Evolutionary conservation across 345 rosid species (phyloP).

Genomic region (Anacardium occidentale): DNA sequence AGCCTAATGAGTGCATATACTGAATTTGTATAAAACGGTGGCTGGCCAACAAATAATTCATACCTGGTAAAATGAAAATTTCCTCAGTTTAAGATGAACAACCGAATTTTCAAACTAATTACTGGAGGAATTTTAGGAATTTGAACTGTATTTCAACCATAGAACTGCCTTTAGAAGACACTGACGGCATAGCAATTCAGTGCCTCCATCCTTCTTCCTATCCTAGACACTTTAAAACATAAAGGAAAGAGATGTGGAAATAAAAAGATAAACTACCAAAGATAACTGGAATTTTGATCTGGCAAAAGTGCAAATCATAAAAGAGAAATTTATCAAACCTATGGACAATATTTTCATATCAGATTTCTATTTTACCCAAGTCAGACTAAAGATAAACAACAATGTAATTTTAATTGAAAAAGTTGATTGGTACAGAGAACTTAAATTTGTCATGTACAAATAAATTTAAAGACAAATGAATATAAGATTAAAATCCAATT

Average conservation of each 20-base stretch:
- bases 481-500: neutral
- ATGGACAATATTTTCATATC: too few species aligned
- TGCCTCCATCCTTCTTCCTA: too few species aligned
- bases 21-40: constrained; percentile 97
- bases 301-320: neutral
- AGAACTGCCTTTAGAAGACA: too few species aligned
- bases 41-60: constrained; percentile 94
- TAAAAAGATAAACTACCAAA: too few species aligned
- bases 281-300: too few species aligned
- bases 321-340: neutral
- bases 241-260: too few species aligned
- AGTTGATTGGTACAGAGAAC: neutral
- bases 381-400: neutral
- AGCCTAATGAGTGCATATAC: constrained; percentile 96
- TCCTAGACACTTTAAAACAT: too few species aligned
- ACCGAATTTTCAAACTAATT: neutral
- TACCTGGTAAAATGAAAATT: constrained; percentile 51
- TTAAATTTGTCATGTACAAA: neutral
- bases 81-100: constrained; percentile 10
- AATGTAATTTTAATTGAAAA: neutral
- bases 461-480: neutral
- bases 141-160: too few species aligned
- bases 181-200: too few species aligned
- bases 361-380: too few species aligned
- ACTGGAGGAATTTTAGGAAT: too few species aligned